Evolutionary conservation across 352 stramenopile species (phyloP).

Genomic region (Hyaloperonospora arabidopsidis): DNA sequence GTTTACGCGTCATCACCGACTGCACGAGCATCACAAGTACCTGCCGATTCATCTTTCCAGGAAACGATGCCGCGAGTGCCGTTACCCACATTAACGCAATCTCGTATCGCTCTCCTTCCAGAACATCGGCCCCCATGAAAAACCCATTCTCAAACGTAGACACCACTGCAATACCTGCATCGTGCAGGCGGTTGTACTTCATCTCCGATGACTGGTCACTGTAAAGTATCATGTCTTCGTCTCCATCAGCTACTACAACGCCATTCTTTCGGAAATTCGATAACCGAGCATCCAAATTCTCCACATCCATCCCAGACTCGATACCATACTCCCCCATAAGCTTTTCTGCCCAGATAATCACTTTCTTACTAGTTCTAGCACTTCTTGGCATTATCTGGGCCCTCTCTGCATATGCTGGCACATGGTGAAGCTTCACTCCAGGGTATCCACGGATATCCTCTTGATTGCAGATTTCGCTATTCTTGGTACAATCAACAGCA

Average conservation of each 20-base stretch:
- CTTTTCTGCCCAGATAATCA: slow-evolving; percentile 64
- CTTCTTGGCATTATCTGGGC: slow-evolving; percentile 22
- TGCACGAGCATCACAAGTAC: slow-evolving; percentile 37
- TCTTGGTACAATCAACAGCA: slow-evolving; percentile 67
- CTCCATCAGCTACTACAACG: slow-evolving; percentile 15
- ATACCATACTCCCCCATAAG: slow-evolving; percentile 46
- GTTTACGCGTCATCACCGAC: slow-evolving; percentile 30
- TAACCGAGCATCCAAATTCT: slow-evolving; percentile 43
- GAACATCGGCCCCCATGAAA: slow-evolving; percentile 51
- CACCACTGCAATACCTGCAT: slow-evolving; percentile 54
- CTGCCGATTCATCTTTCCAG: slow-evolving; percentile 51
- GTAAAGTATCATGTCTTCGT: slow-evolving; percentile 17
- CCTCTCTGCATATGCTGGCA: slow-evolving; percentile 32
- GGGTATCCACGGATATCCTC: slow-evolving; percentile 65
- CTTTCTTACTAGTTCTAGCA: slow-evolving; percentile 29
- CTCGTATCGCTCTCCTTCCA: slow-evolving; percentile 59
- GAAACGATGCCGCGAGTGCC: slow-evolving; percentile 52
- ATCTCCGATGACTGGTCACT: slow-evolving; percentile 45
- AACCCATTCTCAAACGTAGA: slow-evolving; percentile 75
- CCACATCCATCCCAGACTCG: slow-evolving; percentile 39
- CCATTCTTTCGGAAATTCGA: slow-evolving; percentile 40
- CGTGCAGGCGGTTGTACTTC: slow-evolving; percentile 64
- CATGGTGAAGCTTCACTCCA: slow-evolving; percentile 68
- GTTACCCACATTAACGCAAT: slow-evolving; percentile 58
- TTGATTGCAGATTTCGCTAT: slow-evolving; percentile 50